These are phyloP conservation scores for Musa acuminata DNA, from an alignment of 176 grass and related monocot species.

Conservation along the genomic window DNA sequence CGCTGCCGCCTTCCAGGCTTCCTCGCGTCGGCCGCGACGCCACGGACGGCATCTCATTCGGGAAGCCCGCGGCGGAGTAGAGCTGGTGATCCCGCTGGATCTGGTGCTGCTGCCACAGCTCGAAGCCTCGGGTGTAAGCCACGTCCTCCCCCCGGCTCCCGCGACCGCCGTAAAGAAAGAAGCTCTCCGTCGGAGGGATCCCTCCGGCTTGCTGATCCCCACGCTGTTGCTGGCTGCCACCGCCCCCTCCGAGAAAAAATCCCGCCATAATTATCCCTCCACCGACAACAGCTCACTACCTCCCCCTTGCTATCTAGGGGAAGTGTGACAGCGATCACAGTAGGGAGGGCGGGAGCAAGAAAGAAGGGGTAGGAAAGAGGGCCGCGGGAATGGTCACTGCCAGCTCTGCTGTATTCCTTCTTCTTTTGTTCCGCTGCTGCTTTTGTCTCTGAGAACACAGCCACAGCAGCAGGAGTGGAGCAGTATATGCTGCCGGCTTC, in stretches of 20 bases:
- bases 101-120: slow-evolving; percentile 16
- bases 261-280: neutral
- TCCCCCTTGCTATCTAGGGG: neutral
- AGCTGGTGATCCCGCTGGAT: neutral
- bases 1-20: neutral
- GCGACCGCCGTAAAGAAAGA: no score
- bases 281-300: neutral
- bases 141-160: no score
- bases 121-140: slow-evolving; percentile 1
- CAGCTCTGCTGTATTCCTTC: neutral
- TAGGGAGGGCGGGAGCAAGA: neutral
- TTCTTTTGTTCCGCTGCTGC: neutral
- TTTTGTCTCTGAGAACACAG: neutral
- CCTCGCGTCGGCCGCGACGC: neutral
- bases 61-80: no score
- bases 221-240: no score
- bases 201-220: no score
- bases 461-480: neutral
- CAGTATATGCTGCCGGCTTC: neutral
- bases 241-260: slow-evolving; percentile 2
- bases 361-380: neutral
- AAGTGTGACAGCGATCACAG: neutral
- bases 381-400: neutral
- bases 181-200: no score
- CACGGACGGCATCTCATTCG: no score